Base-by-base conservation (phyloP, 2,329 filamentous ascomycete genomes). In the Aspergillus sp. region DNA sequence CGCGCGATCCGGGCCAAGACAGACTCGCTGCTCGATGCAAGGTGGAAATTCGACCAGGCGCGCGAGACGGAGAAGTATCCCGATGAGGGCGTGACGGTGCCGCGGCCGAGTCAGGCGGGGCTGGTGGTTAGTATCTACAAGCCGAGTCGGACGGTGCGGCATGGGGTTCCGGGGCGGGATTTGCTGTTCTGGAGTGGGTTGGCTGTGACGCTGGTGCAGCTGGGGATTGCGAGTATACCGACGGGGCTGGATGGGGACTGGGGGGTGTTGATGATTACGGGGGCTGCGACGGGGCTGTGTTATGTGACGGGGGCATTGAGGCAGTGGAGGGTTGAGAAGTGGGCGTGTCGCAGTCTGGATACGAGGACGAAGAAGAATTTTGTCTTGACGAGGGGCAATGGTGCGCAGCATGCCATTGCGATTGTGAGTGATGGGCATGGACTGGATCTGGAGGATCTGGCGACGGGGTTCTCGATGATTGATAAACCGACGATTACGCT, bases 311-410 rank as follows among this genome's bases (percentile, higher is more conserved):
- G 76, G 0, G 58, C 66, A 2, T 62, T 81, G 4, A 66, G 70
- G 5, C 78, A 81, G 61, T 81, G 78, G 78, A 65, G 61, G 19
- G 62, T 60, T 9, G 80, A 82, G 64, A 81, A 81, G 60, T 78
- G 75, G 71, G 69, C 74, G 0, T 77, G 73, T 61, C 70, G 74
- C 15, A 60, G 56, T 3, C 57, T 65, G 6, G 61, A 64, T n/a
- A n/a, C 39, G 6, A 44, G 52, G 17, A 35, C 47, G 11, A 62
- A 65, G 15, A 70, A 73, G 50, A 73, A 64, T 1, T 62, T 72
- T n/a, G 56, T 72, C 2, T 56, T 81, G 9, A 79, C 76, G 0
- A 57, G 66, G 1, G 77, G 79, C 1, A 80, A 79, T 59, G 79
- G 77, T 5, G 64, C 61, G 11, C 73, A 72, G 55, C 70, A 80